These are phyloP conservation scores for Phaseolus coccineus DNA, from an alignment of 331 rosid species.

Conservation along the genomic window DNA sequence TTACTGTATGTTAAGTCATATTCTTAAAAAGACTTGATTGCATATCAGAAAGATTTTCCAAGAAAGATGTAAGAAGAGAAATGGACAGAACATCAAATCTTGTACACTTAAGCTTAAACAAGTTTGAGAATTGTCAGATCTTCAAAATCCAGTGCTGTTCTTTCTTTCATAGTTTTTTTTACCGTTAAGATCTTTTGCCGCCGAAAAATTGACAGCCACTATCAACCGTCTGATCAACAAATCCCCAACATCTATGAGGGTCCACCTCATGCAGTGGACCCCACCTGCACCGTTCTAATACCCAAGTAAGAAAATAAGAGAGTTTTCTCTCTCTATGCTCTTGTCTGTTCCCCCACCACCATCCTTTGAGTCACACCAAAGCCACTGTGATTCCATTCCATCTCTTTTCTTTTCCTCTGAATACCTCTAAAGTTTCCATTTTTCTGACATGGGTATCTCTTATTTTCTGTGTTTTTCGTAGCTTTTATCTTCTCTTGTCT, in stretches of 20 bases:
- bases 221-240: conserved; percentile 51
- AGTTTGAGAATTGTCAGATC: conserved; percentile 32
- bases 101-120: conserved; percentile 34
- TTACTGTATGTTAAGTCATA: background rate
- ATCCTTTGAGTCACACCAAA: conserved; percentile 59
- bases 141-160: conserved; percentile 3
- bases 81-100: conserved; percentile 7
- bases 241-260: conserved; percentile 24
- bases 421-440: conserved; percentile 42
- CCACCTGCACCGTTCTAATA: conserved; percentile 50
- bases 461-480: conserved; percentile 18
- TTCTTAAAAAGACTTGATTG: background rate
- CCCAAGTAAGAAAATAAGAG: conserved; percentile 46
- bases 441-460: conserved; percentile 52
- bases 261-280: conserved; percentile 52
- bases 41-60: background rate
- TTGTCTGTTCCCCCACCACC: conserved; percentile 34
- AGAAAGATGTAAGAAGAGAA: background rate
- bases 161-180: conserved; percentile 26
- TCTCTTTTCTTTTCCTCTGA: conserved; percentile 23
- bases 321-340: conserved; percentile 26
- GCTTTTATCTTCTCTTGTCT: conserved; percentile 18
- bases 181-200: conserved; percentile 67
- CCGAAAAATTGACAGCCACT: conserved; percentile 54
- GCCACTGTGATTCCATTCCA: conserved; percentile 54